Base-by-base conservation (phyloP, 208 protist genomes). In the Leishmania guyanensis region DNA sequence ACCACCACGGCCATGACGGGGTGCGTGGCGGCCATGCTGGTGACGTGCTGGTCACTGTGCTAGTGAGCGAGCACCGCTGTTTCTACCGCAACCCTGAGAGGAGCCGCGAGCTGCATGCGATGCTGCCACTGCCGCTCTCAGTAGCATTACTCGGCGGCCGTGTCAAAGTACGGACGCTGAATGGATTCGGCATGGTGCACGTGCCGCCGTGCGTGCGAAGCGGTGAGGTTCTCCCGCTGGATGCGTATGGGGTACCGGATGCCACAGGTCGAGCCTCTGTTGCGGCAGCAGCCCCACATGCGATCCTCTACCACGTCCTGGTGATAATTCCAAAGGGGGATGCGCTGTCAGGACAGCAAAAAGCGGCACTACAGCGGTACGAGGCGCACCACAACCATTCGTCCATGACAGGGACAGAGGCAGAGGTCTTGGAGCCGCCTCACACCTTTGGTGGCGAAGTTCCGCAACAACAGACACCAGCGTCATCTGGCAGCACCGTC, bases 201-300 rank as follows among this genome's bases (percentile, higher is more conserved):
- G 88, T 97, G 17, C 92, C 94, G 68, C 91, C 94, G 56, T 95
- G 92, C 54, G 92, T 92, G 74, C 85, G 88, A 51, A 97, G 91
- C 74, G 94, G 92, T 1, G 87, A 96, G 81, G 53, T 89, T 58
- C 82, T 97, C 26, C 65, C 80, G 14, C 66, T 93, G 33, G 22
- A 76, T 54, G 82, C 86, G 58, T 77, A 92, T 73, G 89, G 90
- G 29, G 83, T 89, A 54, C 4, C n/a, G 39, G 76, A 82, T 5
- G 66, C 10, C n/a, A 58, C n/a, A 20, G 62, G 71, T 36, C 48
- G 17, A 16, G 26, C 71, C 16, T 56, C 36, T 62, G 79, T 29
- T 66, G 54, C 46, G 50, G 17, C 16, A 10, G n/a, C n/a, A 33
- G 26, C 60, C 29, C 36, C 70, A 17, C 46, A 51, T 22, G 65